Evolutionary conservation across 2,329 filamentous ascomycete species (phyloP), one percentile per base, ranked within the genome.

Genomic region (Alternaria hordeiaustralica): DNA sequence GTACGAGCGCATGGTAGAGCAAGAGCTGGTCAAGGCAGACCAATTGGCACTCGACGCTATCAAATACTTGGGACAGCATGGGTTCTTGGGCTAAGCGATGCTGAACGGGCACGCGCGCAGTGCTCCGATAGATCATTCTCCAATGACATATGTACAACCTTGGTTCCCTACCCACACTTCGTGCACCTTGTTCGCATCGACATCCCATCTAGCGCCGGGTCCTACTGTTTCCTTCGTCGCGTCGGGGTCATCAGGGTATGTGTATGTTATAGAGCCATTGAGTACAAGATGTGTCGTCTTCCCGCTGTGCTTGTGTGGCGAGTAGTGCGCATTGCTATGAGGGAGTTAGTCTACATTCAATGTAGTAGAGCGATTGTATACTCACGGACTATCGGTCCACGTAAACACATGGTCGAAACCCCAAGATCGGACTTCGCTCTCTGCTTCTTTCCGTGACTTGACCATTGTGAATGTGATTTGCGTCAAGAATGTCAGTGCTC

Each of bases 241-340:
- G 26, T 80, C 77, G 18, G 81, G 71, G 61, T 91, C 89, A 12
- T 88, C 78, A 0, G 89, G 90, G 71, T 91, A 93, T 20, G 85
- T 85, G 64, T 93, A 87, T 8, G 88, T 92, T 72, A 93, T 78
- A 60, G 87, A 82, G 44, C 90, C 91, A 6, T 83, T 78, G 23
- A 91, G 79, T 63, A 93, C 89, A 50, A 93, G 82, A 79, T 93
- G 90, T 1, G 90, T 92, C 0, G 90, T 93, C 49, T 89, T 80
- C 36, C 85, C 86, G 21, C 79, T 70, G 74, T 93, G 91, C 13
- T 84, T 86, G 74, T 93, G 90, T 13, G 91, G 90, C 44, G 83
- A 82, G 75, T 93, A 93, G 78, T 93, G 83, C 26, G 87, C 84
- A 75, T 91, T 89, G 65, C 89, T 91, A 47, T 25, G 25, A 47